phyloP scores from a whole-genome alignment of 2,329 filamentous ascomycete species.

The Pseudomassariella vexata region DNA sequence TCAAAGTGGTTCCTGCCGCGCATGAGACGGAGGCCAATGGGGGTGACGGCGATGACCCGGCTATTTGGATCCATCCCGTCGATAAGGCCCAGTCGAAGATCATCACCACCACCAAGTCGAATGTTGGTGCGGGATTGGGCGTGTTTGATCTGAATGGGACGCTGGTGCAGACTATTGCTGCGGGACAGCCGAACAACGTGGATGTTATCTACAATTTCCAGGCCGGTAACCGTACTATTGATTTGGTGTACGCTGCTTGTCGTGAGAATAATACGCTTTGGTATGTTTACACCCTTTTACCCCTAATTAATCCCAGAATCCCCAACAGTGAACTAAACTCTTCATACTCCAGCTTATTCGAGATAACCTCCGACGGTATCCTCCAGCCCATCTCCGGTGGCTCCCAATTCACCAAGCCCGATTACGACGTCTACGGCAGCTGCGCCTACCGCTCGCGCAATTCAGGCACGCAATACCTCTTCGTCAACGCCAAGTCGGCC shows the following conservation, averaged over 20 bases:
- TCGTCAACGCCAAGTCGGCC: conserved; percentile 48
- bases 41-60: conserved; percentile 40
- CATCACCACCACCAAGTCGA: conserved; percentile 47
- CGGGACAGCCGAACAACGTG: conserved; percentile 47
- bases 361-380: conserved; percentile 39
- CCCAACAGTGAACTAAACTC: neutral
- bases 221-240: conserved; percentile 34
- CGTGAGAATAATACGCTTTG: conserved; percentile 45
- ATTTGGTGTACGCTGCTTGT: conserved; percentile 46
- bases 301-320: neutral
- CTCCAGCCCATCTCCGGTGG: conserved; percentile 37
- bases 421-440: conserved; percentile 45
- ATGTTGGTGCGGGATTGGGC: conserved; percentile 38
- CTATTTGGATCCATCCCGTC: conserved; percentile 40
- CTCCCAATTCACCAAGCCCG: conserved; percentile 35
- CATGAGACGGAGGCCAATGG: conserved; percentile 38
- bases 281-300: conserved; percentile 33
- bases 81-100: conserved; percentile 37
- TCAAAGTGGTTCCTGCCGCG: conserved; percentile 32
- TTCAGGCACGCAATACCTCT: conserved; percentile 44
- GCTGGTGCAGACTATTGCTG: conserved; percentile 36
- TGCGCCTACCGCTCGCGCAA: conserved; percentile 43
- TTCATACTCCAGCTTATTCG: conserved; percentile 47
- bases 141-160: conserved; percentile 45
- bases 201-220: conserved; percentile 46